Conservation (phyloP, 805 yeast genomes). For the Myxozyma nipponensis region DNA sequence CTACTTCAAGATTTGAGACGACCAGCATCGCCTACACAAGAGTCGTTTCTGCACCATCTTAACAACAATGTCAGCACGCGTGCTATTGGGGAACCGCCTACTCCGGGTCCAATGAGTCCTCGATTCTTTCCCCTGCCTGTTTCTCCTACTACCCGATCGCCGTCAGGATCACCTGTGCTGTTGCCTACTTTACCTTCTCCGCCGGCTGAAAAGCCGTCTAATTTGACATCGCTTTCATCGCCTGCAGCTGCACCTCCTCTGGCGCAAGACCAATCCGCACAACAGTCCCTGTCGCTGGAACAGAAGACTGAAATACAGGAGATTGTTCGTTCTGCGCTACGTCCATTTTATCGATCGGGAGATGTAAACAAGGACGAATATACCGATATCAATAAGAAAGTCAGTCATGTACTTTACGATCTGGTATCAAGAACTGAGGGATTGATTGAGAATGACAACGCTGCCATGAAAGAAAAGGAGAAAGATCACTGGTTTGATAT, state of each 20-base stretch:
- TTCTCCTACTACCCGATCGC: slow-evolving; percentile 13
- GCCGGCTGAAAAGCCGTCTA: slow-evolving; percentile 13
- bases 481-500: slow-evolving; percentile 8
- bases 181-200: slow-evolving; percentile 18
- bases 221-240: slow-evolving; percentile 1
- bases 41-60: neutral
- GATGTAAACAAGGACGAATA: slow-evolving; percentile 43
- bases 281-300: slow-evolving; percentile 9
- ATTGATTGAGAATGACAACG: neutral
- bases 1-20: slow-evolving; percentile 21
- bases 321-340: slow-evolving; percentile 51
- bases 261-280: neutral
- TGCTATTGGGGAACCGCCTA: slow-evolving; percentile 11
- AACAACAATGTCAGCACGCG: neutral
- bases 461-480: neutral
- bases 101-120: slow-evolving; percentile 22
- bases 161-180: slow-evolving; percentile 20
- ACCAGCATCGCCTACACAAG: slow-evolving; percentile 19
- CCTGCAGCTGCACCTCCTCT: neutral
- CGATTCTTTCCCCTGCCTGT: neutral
- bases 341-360: slow-evolving; percentile 46
- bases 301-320: slow-evolving; percentile 58
- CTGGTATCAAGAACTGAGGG: slow-evolving; percentile 4
- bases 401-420: slow-evolving; percentile 56
- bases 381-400: slow-evolving; percentile 57